Percentiles rank a stretch among this genome's conserved stretches.
phyloP scores from a whole-genome alignment of 768 basidiomycete genomes.

The Filobasidium floriforme region DNA sequence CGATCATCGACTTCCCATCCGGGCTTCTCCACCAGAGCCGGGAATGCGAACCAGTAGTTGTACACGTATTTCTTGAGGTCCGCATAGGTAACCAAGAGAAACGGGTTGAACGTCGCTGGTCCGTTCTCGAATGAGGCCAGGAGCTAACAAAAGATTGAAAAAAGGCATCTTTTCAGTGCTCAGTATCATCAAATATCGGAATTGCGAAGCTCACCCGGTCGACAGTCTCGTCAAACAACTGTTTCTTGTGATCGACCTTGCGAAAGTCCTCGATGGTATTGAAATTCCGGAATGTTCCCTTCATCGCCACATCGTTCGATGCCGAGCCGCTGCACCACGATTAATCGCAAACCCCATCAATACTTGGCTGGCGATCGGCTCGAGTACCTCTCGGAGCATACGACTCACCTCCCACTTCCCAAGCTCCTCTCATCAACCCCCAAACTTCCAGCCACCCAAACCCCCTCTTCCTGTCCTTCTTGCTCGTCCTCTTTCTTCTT shows the following conservation, averaged over 20 bases:
- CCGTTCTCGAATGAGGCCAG: conserved; percentile 27
- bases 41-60: conserved; percentile 97
- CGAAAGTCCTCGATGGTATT: conserved; percentile 97
- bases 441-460: conserved; percentile 54
- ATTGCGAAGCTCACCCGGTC: conserved; percentile 53
- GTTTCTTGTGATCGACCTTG: conserved; percentile 67
- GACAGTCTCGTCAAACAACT: conserved; percentile 67
- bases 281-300: conserved; percentile 79
- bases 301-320: conserved; percentile 40
- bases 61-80: conserved; percentile 98
- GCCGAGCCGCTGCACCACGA: neutral
- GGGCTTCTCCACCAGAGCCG: conserved; percentile 80
- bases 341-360: neutral
- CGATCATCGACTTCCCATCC: conserved; percentile 64
- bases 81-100: conserved; percentile 85
- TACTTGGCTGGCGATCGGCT: neutral
- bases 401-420: conserved; percentile 33
- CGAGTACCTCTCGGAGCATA: neutral
- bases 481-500: conserved; percentile 33
- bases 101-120: conserved; percentile 56
- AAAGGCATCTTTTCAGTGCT: neutral
- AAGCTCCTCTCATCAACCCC: conserved; percentile 38
- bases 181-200: neutral
- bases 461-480: conserved; percentile 49
- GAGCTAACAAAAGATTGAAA: conserved; percentile 22